These are phyloP conservation scores for Xylaria polymorpha DNA, from an alignment of 2,329 filamentous ascomycete genomes.

Conservation along the genomic window DNA sequence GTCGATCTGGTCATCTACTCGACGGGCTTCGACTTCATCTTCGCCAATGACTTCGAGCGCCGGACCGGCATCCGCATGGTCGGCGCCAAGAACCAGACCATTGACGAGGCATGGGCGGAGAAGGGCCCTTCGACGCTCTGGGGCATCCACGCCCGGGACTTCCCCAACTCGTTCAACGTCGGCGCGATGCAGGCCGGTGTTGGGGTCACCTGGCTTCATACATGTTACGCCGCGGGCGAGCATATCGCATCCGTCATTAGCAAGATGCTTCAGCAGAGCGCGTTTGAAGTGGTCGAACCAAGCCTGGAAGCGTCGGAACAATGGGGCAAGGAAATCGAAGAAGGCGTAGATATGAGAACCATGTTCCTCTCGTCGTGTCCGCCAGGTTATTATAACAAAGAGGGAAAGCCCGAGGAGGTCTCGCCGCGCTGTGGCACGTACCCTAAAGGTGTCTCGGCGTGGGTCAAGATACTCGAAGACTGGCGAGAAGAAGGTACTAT, in stretches of 20 bases:
- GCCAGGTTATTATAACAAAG: conserved; percentile 15
- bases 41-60: conserved; percentile 2
- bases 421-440: not conserved
- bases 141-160: conserved; percentile 9
- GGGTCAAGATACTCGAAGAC: not conserved
- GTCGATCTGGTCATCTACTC: conserved; percentile 13
- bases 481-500: conserved; percentile 7
- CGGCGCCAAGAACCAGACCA: not conserved
- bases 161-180: conserved; percentile 13
- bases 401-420: conserved; percentile 14
- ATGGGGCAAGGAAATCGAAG: conserved; percentile 17
- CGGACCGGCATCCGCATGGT: not conserved
- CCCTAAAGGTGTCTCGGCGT: conserved; percentile 4
- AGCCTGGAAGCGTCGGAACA: not conserved
- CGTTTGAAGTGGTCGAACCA: conserved; percentile 12
- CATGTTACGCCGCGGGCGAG: not conserved
- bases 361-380: conserved; percentile 2
- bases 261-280: not conserved
- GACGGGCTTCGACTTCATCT: conserved; percentile 9
- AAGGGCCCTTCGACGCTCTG: conserved; percentile 7
- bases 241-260: conserved; percentile 10
- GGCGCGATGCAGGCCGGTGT: conserved; percentile 4
- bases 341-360: not conserved
- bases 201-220: conserved; percentile 9
- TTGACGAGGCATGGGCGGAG: conserved; percentile 7